Base-by-base conservation (phyloP, 257 asterid genomes). In the Solanum paucissectum region DNA sequence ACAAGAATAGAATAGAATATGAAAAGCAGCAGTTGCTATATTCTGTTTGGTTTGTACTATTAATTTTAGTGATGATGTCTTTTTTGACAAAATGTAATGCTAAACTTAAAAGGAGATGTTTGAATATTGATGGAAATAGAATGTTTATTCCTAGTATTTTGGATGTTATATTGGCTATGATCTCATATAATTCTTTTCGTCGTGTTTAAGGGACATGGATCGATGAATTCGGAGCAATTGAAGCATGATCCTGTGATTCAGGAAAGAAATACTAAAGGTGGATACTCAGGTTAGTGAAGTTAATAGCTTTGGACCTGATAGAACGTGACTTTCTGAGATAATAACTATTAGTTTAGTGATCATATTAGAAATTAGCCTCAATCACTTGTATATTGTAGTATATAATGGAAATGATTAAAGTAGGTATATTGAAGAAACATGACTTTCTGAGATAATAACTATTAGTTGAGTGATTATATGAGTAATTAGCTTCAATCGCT, bases 161-260 rank as follows among this genome's bases (percentile, higher is more conserved):
- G 66, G 73, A 38, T 84, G n/a, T 84, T 46, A 18, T 77, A 21
- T 44, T 81, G 27, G 9, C 71, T 68, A 34, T 73, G 64, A 64
- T 75, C 86, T 42, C 13, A 8, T 42, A 52, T 44, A 55, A 72
- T 60, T 90, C 66, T 10, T 42, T 77, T 69, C 49, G 62, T 58
- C 12, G 11, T 34, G 94, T 73, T 86, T 86, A 27, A 87, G 87
- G 95, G 95, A 44, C 87, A 89, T 66, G 96, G 89, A 33, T 79
- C 90, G 6, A 21, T 75, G 83, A 92, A 84, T 52, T 90, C 90
- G 0, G 90, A 86, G 13, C 92, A 88, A 88, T 91, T 90, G 93
- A 94, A 93, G 90, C 90, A 87, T 82, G 93, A 85, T 62, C 60
- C 91, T 40, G 91, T 87, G 27, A 91, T 86, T 89, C 93, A 88